Conservation (phyloP, 345 rosid genomes). For the Ceriops tagal region DNA sequence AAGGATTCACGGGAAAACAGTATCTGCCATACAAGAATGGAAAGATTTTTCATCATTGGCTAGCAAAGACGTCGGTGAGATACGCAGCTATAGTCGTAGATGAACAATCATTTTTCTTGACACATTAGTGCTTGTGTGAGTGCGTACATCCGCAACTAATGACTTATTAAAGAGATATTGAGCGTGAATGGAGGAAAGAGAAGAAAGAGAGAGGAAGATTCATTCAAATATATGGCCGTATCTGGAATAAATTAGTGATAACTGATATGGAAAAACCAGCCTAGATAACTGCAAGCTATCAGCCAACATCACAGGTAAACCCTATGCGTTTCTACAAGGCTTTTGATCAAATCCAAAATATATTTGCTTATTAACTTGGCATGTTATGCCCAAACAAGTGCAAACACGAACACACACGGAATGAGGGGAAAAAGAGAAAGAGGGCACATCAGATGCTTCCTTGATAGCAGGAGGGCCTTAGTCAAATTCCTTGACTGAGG, state of each 20-base stretch:
- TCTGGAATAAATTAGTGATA: neutral
- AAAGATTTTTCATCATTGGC: neutral
- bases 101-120: neutral
- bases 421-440: no score
- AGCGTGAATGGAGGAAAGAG: neutral
- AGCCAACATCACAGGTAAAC: neutral
- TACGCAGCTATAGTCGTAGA: no score
- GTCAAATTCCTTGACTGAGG: no score
- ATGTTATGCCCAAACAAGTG: no score
- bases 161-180: neutral
- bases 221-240: neutral
- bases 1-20: slow-evolving; percentile 62
- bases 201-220: neutral
- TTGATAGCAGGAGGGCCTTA: no score
- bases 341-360: no score
- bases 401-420: no score
- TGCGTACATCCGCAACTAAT: neutral
- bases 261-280: neutral
- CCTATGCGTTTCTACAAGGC: neutral
- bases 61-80: neutral
- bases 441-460: no score
- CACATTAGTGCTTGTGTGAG: neutral
- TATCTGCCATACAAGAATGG: slow-evolving; percentile 27
- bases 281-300: neutral
- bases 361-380: no score